Base-by-base conservation (phyloP, 208 protist genomes). In the Herpetomonas tarakana region DNA sequence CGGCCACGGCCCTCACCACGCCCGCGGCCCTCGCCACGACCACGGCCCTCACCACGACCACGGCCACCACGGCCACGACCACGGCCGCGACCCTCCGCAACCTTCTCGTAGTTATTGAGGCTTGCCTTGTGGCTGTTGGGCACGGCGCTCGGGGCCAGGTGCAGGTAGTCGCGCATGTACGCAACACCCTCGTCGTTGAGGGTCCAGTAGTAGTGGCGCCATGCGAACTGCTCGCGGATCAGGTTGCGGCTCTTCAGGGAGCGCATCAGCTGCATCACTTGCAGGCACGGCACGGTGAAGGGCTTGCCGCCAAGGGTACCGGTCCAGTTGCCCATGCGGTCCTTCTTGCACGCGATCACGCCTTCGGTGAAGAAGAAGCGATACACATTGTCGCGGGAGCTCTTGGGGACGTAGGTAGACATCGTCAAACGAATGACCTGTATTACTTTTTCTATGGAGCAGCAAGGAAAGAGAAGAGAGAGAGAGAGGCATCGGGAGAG, bases 131-230 rank as follows among this genome's bases (percentile, higher is more conserved):
- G 84, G 45, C 86, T 98, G 74, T 91, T 88, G 57, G 96, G 96
- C 55, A 97, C 83, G 49, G 87, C 81, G 53, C 77, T 81, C 14
- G 68, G 63, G 53, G 88, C 76, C n/a, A 98, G 81, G 76, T 94
- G 82, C 49, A 98, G 89, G 80, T 93, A 96, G 38, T 87, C 76
- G 61, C 96, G 86, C 62, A 98, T 81, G 78, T 97, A 97, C 49
- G 88, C 76, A 52, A 98, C 74, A 68, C 96, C 96, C 52, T 88
- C 80, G 56, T 97, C 83, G 73, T 90, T 94, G 60, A 98, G 88
- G 61, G 81, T 92, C 88, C 86, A 97, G 88, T 98, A 98, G 83
- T 91, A 97, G 74, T 97, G 85, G 74, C 87, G 85, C 93, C 92
- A 98, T 57, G 88, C 86, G 65, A 93, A 98, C 73, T 91, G 76